Base-by-base conservation (phyloP, 2,329 filamentous ascomycete genomes). In the Cucurbitaria berberidis region DNA sequence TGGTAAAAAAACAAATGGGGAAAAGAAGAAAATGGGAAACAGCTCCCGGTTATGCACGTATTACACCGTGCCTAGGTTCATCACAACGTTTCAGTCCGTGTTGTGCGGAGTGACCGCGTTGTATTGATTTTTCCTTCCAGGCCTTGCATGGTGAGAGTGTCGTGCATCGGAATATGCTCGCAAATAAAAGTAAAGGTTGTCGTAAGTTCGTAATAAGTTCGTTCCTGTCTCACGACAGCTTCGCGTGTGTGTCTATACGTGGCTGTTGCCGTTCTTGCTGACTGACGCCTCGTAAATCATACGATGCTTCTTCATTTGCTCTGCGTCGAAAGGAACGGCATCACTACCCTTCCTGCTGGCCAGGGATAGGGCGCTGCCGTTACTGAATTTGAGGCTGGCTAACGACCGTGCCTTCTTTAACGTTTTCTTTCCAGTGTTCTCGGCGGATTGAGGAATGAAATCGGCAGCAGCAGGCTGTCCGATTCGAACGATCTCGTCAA, bases 401-500 rank as follows among this genome's bases (percentile, higher is more conserved):
- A 76, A 48, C 2, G 74, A 76, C 19, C 68, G 63, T 27, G 70
- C 70, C 56, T 76, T 76, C 51, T 71, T 74, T 26, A 76, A 58
- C 3, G 63, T 56, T 57, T 69, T 74, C 52, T 67, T 74, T 21
- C 60, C 60, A n/a, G 67, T 67, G 55, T 48, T 54, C 15, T 69
- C 68, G n/a, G 52, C 53, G 4, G 48, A 45, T 26, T 56, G 55
- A 8, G 64, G 59, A 11, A 62, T 34, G 41, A 49, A 35, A 32
- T 64, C 58, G n/a, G 60, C 55, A 16, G 62, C 54, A 19, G 63
- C 38, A 10, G 58, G 57, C 44, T 66, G 65, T 16, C 66, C 67
- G 45, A 72, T 54, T 45, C 66, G 68, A 29, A 76, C 74, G 50
- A 80, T 77, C 59, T 81, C 78, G 21, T 79, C 77, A n/a, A 84